Evolutionary conservation across 148 eudicot species (phyloP).

Genomic region (Drosera capensis): DNA sequence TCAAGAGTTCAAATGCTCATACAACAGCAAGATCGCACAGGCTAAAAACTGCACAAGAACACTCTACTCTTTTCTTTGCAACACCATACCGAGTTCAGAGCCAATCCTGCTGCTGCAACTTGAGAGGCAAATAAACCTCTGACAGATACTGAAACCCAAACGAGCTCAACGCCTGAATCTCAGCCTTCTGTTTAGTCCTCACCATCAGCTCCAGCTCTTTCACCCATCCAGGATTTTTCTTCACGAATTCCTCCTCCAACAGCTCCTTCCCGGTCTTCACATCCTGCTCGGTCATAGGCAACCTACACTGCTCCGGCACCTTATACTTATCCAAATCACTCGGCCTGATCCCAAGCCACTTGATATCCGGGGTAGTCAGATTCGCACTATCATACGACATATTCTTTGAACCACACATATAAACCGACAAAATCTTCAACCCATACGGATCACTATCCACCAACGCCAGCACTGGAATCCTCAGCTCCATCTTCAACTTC

Average conservation of each 20-base stretch:
- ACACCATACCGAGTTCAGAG: slow-evolving; percentile 18
- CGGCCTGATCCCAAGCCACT: slow-evolving; percentile 90
- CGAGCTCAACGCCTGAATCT: slow-evolving; percentile 89
- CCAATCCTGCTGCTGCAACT: slow-evolving; percentile 94
- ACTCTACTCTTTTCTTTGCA: neutral
- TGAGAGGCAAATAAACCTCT: slow-evolving; percentile 84
- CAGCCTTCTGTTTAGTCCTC: slow-evolving; percentile 92
- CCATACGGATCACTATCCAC: slow-evolving; percentile 98
- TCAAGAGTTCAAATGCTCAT: too few relatives aligned
- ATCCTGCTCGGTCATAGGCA: slow-evolving; percentile 97
- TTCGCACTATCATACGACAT: slow-evolving; percentile 97
- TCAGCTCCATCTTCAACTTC: slow-evolving; percentile 78
- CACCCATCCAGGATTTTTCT: slow-evolving; percentile 95
- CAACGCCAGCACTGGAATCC: slow-evolving; percentile 74
- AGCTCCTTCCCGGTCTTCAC: slow-evolving; percentile 91
- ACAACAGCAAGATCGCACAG: too few relatives aligned
- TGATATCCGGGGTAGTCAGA: slow-evolving; percentile 86
- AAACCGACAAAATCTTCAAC: slow-evolving; percentile 79
- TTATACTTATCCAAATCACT: slow-evolving; percentile 93
- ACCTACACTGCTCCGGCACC: slow-evolving; percentile 88
- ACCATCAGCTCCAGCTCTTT: slow-evolving; percentile 92
- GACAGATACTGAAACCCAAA: slow-evolving; percentile 94
- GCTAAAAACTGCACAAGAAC: too few relatives aligned
- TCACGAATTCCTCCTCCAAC: slow-evolving; percentile 95
- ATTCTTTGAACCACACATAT: slow-evolving; percentile 95